These are phyloP conservation scores for Penicillium lividum DNA, from an alignment of 495 filamentous ascomycete species.

Conservation along the genomic window DNA sequence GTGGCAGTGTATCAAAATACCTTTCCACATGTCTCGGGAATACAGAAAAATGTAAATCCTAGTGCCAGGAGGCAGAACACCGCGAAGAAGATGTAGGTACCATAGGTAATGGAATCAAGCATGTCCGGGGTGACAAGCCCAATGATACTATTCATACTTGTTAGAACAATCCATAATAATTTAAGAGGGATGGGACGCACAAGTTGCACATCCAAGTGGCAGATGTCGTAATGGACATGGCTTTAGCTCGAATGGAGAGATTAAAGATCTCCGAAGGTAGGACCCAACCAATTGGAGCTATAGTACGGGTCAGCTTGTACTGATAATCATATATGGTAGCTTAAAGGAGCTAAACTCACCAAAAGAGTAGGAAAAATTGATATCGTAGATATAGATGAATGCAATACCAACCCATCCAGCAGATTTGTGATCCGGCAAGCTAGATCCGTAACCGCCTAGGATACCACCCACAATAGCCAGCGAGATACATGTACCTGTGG, in stretches of 20 bases:
- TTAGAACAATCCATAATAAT: constrained; percentile 2
- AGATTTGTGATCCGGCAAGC: constrained; percentile 57
- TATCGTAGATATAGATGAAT: constrained; percentile 82
- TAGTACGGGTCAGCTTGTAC: constrained; percentile 17
- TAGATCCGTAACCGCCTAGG: constrained; percentile 61
- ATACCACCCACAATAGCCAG: constrained; percentile 73
- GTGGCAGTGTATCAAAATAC: constrained; percentile 15
- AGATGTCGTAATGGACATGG: constrained; percentile 40
- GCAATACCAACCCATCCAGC: constrained; percentile 77
- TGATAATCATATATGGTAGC: constrained; percentile 64
- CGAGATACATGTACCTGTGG: constrained; percentile 61
- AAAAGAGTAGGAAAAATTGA: constrained; percentile 69
- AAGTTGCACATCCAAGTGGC: constrained; percentile 49
- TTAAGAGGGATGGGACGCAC: constrained; percentile 24
- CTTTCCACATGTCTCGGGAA: constrained; percentile 63
- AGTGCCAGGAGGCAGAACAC: constrained; percentile 65
- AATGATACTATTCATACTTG: constrained; percentile 50
- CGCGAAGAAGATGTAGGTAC: constrained; percentile 81
- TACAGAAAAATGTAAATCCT: constrained; percentile 57
- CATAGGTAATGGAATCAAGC: constrained; percentile 68
- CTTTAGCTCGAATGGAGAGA: constrained; percentile 40
- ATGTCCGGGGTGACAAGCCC: constrained; percentile 77
- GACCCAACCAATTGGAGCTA: constrained; percentile 45
- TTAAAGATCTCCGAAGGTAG: constrained; percentile 46
- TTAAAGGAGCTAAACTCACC: constrained; percentile 53